phyloP scores from a whole-genome alignment of 2,329 filamentous ascomycete species.

The Xylariaceae sp. region DNA sequence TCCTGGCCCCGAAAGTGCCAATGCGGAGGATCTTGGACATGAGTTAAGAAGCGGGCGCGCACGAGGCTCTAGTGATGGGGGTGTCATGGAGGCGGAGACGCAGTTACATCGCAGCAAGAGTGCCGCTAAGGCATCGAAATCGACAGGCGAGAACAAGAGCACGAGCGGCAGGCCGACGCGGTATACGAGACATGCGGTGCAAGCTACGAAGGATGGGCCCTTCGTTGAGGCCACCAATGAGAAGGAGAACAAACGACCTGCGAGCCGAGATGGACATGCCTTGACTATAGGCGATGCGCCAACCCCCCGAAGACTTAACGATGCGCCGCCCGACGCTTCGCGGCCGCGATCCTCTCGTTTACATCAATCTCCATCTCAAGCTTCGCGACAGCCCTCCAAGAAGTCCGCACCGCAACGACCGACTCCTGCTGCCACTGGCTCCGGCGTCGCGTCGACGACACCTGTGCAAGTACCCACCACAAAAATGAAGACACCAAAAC shows the following conservation, averaged over 20 bases:
- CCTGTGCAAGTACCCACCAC: background rate
- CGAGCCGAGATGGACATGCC: background rate
- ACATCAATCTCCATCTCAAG: conserved; percentile 1
- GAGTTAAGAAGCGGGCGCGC: conserved; percentile 23
- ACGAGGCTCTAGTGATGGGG: conserved; percentile 11
- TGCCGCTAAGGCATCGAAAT: conserved; percentile 11
- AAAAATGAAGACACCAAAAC: background rate
- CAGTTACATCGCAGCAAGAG: conserved; percentile 3
- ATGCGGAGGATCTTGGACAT: conserved; percentile 7
- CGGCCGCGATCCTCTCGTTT: background rate
- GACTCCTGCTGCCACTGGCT: conserved; percentile 1
- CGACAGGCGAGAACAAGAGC: background rate
- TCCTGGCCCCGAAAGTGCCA: conserved; percentile 11
- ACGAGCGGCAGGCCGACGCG: background rate
- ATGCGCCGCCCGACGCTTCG: no score
- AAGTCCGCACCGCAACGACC: conserved; percentile 3
- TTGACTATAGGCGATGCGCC: no score
- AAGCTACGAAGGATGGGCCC: no score
- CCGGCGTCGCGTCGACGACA: background rate
- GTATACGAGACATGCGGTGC: background rate
- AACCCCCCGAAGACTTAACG: no score
- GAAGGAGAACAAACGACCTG: conserved; percentile 3
- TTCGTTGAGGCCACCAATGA: background rate
- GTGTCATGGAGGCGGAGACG: conserved; percentile 1
- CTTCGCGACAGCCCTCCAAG: background rate